phyloP scores from a whole-genome alignment of 192 early-diverging fungal species.

The Podila horticola region DNA sequence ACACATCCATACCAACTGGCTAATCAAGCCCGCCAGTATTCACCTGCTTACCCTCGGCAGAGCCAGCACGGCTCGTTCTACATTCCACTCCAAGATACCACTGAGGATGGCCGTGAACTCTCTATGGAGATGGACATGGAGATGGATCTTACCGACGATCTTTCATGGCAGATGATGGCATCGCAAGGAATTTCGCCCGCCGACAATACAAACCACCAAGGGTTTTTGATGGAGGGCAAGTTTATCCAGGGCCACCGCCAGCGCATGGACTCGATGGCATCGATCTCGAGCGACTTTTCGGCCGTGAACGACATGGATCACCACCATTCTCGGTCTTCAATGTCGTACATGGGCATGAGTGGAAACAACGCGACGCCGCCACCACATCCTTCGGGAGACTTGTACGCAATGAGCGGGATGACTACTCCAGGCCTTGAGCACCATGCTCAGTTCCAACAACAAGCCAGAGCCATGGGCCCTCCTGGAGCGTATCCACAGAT shows the following conservation, averaged over 20 bases:
- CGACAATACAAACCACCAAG: not conserved
- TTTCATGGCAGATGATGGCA: not conserved
- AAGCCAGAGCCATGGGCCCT: not conserved
- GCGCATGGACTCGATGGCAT: slow-evolving; percentile 33
- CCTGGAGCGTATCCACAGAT: not conserved
- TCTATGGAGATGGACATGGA: slow-evolving; percentile 1
- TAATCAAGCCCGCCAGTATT: slow-evolving; percentile 1
- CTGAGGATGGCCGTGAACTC: not conserved
- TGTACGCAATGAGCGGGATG: not conserved
- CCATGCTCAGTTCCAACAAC: slow-evolving; percentile 4
- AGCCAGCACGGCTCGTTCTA: not conserved
- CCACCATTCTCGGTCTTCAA: slow-evolving; percentile 1
- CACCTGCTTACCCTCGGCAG: not conserved
- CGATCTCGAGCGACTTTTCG: slow-evolving; percentile 30
- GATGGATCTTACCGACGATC: not conserved
- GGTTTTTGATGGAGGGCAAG: not conserved
- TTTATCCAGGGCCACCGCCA: slow-evolving; percentile 1
- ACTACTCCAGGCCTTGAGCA: not conserved
- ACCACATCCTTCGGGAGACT: not conserved
- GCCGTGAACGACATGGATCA: slow-evolving; percentile 8
- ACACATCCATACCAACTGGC: not conserved
- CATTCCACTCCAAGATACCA: slow-evolving; percentile 2
- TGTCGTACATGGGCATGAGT: not conserved
- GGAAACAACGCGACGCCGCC: not conserved
- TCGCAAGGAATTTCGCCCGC: too few species aligned